Percentiles rank a stretch among this genome's conserved stretches.
Conservation (phyloP, 1,284 basidiomycete genomes). For the Ceratobasidium sp. region DNA sequence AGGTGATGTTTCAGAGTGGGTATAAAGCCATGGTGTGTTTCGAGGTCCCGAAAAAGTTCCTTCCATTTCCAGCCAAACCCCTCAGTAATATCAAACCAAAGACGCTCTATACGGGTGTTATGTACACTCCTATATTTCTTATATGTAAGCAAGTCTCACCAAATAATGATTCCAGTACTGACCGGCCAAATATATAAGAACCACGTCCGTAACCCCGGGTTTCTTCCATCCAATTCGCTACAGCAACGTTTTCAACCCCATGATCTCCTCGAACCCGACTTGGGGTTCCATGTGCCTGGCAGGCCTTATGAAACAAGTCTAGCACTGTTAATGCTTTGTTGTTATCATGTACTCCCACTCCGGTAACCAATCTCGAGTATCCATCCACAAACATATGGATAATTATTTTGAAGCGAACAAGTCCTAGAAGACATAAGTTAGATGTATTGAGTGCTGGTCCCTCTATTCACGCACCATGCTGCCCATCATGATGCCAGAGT, state of each 20-base stretch:
- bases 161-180: not conserved
- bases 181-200: constrained; percentile 58
- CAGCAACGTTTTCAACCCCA: constrained; percentile 47
- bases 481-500: constrained; percentile 56
- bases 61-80: constrained; percentile 50
- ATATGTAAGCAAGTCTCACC: constrained; percentile 32
- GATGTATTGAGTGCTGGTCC: not conserved
- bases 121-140: constrained; percentile 51
- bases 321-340: constrained; percentile 53
- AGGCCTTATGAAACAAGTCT: constrained; percentile 52
- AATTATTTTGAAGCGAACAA: constrained; percentile 54
- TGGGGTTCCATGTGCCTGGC: constrained; percentile 52
- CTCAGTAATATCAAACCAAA: constrained; percentile 58
- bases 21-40: constrained; percentile 48
- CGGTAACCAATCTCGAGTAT: constrained; percentile 45
- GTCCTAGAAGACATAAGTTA: no score
- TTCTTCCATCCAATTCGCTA: constrained; percentile 52
- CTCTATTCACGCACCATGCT: constrained; percentile 51
- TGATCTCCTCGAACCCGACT: constrained; percentile 56
- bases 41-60: constrained; percentile 52
- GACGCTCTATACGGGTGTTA: constrained; percentile 58
- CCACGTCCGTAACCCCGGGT: constrained; percentile 47
- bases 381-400: constrained; percentile 44
- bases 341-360: constrained; percentile 49
- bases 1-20: constrained; percentile 41